Evolutionary conservation across 176 grass and related monocot genomes (phyloP).

Genomic region (Elaeis guineensis): DNA sequence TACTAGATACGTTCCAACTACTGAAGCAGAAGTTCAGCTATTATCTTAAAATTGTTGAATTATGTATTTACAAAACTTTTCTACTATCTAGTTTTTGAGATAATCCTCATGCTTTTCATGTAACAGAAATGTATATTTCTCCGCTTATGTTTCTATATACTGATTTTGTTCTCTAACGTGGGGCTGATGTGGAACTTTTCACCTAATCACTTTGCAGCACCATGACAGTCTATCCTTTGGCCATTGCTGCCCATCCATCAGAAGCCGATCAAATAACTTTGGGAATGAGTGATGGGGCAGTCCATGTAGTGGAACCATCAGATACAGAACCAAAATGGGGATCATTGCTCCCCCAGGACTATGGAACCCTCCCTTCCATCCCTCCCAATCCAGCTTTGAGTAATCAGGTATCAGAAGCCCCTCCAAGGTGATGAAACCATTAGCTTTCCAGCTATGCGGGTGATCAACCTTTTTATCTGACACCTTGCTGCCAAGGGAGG

Average conservation of each 20-base stretch:
- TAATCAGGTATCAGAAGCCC: slow-evolving; percentile 62
- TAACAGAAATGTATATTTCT: too few species aligned
- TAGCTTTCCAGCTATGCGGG: too few species aligned
- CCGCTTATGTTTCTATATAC: slow-evolving; percentile 6
- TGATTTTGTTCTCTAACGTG: not conserved
- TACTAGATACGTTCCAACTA: too few species aligned
- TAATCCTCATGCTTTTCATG: too few species aligned
- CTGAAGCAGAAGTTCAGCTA: too few species aligned
- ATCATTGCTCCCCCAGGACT: slow-evolving; percentile 49
- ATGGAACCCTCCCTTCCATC: slow-evolving; percentile 41
- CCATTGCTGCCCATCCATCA: slow-evolving; percentile 79
- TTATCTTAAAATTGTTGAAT: too few species aligned
- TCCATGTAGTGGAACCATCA: slow-evolving; percentile 88
- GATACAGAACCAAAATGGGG: slow-evolving; percentile 81
- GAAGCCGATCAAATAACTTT: slow-evolving; percentile 90
- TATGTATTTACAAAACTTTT: too few species aligned
- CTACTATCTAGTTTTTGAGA: too few species aligned
- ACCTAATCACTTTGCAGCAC: slow-evolving; percentile 30
- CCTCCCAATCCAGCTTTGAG: slow-evolving; percentile 28
- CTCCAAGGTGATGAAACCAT: slow-evolving; percentile 29
- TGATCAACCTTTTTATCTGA: too few species aligned
- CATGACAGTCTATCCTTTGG: slow-evolving; percentile 50
- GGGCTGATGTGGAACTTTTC: not conserved
- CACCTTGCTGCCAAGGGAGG: too few species aligned
- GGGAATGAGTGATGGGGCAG: slow-evolving; percentile 83